phyloP scores from a whole-genome alignment of 2,329 filamentous ascomycete genomes.

The Stenocarpella maydis region DNA sequence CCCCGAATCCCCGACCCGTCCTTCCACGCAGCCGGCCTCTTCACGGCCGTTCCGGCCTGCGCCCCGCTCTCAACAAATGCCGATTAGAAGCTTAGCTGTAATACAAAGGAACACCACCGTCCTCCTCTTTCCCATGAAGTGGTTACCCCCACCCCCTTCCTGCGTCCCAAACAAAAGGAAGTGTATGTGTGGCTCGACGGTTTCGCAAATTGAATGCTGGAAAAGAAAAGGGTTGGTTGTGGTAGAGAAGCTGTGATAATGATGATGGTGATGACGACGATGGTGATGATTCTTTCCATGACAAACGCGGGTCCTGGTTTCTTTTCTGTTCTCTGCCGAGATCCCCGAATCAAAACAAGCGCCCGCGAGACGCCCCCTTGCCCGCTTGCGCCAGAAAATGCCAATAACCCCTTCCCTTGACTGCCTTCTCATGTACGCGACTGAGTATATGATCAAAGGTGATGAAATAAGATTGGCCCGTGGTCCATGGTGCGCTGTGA shows the following conservation, averaged over 20 bases:
- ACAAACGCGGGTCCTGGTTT: conserved; percentile 12
- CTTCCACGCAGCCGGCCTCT: neutral
- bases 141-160: neutral
- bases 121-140: conserved; percentile 3
- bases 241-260: conserved; percentile 12
- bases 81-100: conserved; percentile 39
- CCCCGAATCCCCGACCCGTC: neutral
- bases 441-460: conserved; percentile 11
- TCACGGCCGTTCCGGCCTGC: conserved; percentile 38
- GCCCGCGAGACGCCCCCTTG: conserved; percentile 22
- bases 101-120: conserved; percentile 24
- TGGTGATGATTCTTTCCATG: conserved; percentile 15
- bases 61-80: conserved; percentile 48
- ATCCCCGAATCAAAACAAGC: conserved; percentile 19
- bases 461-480: conserved; percentile 12
- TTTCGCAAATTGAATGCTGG: conserved; percentile 15
- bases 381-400: conserved; percentile 36
- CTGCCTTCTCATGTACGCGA: conserved; percentile 7
- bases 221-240: neutral
- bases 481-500: conserved; percentile 1
- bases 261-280: conserved; percentile 19
- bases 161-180: conserved; percentile 32
- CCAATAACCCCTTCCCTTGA: conserved; percentile 26
- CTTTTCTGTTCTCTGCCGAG: conserved; percentile 10
- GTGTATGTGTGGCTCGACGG: conserved; percentile 28